phyloP scores from a whole-genome alignment of 2,329 filamentous ascomycete species.

The Penicillium sp. region DNA sequence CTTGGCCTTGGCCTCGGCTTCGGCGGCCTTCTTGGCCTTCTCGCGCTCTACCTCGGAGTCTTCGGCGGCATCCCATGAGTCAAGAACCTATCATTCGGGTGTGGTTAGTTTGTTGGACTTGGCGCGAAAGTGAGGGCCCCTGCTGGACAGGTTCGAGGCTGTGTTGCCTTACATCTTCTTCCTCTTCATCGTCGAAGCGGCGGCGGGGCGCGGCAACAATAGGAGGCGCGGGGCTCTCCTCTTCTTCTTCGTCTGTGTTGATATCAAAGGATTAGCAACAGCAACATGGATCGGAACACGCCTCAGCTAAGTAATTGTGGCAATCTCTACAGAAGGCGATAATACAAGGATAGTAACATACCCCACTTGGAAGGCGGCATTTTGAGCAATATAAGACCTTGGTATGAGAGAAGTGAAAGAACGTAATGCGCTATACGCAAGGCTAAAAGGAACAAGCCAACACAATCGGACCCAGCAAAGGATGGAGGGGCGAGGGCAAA shows the following conservation, averaged over 20 bases:
- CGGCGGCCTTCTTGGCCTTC: conserved; percentile 83
- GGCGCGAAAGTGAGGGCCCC: neutral
- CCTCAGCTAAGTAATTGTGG: conserved; percentile 6
- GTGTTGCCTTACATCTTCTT: conserved; percentile 66
- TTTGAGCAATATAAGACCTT: conserved; percentile 20
- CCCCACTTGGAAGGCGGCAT: conserved; percentile 52
- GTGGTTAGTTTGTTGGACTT: neutral
- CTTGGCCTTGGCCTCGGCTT: conserved; percentile 83
- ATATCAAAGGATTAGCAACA: conserved; percentile 11
- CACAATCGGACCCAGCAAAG: conserved; percentile 18
- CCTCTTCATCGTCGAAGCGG: conserved; percentile 93
- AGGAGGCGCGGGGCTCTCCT: conserved; percentile 51
- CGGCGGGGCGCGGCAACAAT: conserved; percentile 50
- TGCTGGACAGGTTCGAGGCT: neutral
- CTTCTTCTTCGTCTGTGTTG: conserved; percentile 39
- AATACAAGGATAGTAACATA: conserved; percentile 36
- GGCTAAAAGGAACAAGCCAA: conserved; percentile 11
- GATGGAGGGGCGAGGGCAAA: conserved; percentile 25
- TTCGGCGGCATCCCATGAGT: conserved; percentile 95
- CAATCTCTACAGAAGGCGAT: conserved; percentile 1
- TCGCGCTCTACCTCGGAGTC: conserved; percentile 96
- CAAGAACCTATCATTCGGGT: conserved; percentile 65
- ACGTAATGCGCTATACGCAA: conserved; percentile 15
- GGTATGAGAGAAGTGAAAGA: conserved; percentile 9
- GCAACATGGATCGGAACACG: neutral